Base-by-base conservation (phyloP, 768 basidiomycete species). In the Rubroboletus satanas region DNA sequence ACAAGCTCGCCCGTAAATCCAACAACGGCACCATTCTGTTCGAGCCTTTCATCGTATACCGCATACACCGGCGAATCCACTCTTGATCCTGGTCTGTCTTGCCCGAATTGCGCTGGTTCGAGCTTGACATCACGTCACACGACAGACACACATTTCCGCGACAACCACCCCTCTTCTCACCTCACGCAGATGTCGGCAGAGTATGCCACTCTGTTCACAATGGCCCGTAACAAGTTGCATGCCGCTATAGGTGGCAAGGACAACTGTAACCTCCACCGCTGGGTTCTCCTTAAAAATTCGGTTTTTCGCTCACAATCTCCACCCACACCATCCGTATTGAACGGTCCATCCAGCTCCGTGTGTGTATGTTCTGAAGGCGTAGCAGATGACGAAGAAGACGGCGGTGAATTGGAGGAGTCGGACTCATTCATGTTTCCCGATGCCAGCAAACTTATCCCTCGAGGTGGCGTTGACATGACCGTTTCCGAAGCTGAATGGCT, bases 211-310 rank as follows among this genome's bases (percentile, higher is more conserved):
- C 74, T 90, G 53, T 83, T 79, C 61, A 71, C 78, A 58, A 75
- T 88, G 72, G 84, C 88, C 71, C 86, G 83, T 66, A 79, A 76
- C 74, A 90, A 92, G 78, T 78, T 92, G 75, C 82, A 84, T 60
- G 70, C 79, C 60, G 85, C 82, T 65, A 68, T 80, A 63, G 78
- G 78, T 52, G 70, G 76, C 62, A 84, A 80, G 74, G 86, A 88
- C 75, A 82, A 73, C 60, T 79, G 80, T 77, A 88, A 83, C 74
- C 80, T 92, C 74, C 88, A 89, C 66, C 88, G 89, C 68, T 90
- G 87, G 88, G 90, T 93, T 49, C 78, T 93, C 54, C 79, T 92
- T 67, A 91, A 91, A 85, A 93, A 92, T 70, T 90, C 87, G 31
- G 79, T 90, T 58, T 72, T 82, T 61, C 78, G 77, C 62, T 78